Conservation (phyloP, 305 asterid genomes). For the Stenogyne calaminthoides region DNA sequence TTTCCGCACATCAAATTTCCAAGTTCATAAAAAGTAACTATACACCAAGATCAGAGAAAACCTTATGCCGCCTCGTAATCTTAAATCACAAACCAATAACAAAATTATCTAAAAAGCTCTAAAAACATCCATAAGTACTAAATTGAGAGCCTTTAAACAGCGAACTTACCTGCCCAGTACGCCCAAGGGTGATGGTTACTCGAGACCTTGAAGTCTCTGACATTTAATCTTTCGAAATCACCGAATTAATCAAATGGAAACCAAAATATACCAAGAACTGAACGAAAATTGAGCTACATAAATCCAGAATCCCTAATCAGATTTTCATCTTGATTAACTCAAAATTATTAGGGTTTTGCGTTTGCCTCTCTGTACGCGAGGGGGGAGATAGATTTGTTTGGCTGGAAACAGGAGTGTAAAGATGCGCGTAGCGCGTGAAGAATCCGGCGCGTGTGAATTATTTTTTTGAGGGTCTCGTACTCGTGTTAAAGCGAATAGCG, state of each 20-base stretch:
- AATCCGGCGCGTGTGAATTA: constrained; percentile 26
- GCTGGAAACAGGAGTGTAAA: constrained; percentile 14
- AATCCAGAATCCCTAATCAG: constrained; percentile 24
- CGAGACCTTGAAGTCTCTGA: constrained; percentile 74
- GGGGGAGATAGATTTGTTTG: background rate
- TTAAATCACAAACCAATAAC: background rate
- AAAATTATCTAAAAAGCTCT: background rate
- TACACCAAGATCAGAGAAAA: background rate
- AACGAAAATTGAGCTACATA: background rate
- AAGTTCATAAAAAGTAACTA: constrained; percentile 2
- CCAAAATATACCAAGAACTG: background rate
- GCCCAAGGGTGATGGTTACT: constrained; percentile 82
- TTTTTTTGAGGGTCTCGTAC: background rate
- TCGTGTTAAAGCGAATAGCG: background rate
- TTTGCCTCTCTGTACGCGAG: constrained; percentile 14
- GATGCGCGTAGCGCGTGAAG: constrained; percentile 27
- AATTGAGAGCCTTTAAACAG: background rate
- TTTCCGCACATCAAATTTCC: constrained; percentile 16
- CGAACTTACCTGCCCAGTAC: constrained; percentile 65
- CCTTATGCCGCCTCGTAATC: background rate
- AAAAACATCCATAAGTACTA: background rate
- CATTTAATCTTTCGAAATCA: constrained; percentile 42
- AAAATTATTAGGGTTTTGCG: constrained; percentile 36
- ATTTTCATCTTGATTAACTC: constrained; percentile 5
- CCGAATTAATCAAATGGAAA: constrained; percentile 17